Percentiles rank a stretch among this genome's conserved stretches.
phyloP scores from a whole-genome alignment of 1,139 yeast genomes.

The Geotrichum cucujoidarum region DNA sequence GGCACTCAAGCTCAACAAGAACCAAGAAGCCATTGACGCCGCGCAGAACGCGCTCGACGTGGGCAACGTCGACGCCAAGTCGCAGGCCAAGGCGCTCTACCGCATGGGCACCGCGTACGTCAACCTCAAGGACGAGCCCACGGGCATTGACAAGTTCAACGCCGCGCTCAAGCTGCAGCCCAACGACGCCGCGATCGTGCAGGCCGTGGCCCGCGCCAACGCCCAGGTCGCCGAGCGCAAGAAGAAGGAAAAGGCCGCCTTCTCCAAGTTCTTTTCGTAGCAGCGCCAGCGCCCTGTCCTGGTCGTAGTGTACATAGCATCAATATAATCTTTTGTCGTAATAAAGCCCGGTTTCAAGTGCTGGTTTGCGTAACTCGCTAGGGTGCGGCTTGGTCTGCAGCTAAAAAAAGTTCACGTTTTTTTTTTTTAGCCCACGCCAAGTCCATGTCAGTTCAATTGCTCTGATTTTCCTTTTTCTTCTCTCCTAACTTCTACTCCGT shows the following conservation, averaged over 20 bases:
- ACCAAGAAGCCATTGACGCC: constrained; percentile 52
- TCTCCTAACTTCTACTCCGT: too few relatives aligned
- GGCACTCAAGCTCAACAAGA: constrained; percentile 59
- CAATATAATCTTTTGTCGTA: too few relatives aligned
- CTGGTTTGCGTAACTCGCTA: too few relatives aligned
- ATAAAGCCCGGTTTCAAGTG: too few relatives aligned
- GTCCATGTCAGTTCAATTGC: neutral
- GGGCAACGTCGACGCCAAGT: constrained; percentile 57
- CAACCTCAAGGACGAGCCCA: constrained; percentile 59
- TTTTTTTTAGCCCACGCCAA: neutral
- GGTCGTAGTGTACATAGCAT: neutral
- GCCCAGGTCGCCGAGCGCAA: constrained; percentile 48
- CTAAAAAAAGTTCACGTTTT: too few relatives aligned
- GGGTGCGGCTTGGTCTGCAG: neutral
- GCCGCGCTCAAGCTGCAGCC: constrained; percentile 64
- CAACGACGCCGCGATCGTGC: constrained; percentile 64
- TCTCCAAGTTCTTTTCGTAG: constrained; percentile 62
- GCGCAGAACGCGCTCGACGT: constrained; percentile 64
- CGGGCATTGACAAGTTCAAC: constrained; percentile 59
- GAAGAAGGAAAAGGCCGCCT: constrained; percentile 76
- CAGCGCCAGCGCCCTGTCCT: too few relatives aligned
- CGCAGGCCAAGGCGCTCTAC: constrained; percentile 78
- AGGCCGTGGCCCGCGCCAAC: constrained; percentile 62
- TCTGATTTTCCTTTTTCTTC: neutral
- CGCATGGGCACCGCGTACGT: constrained; percentile 72